Conservation (phyloP, 441 rosid species). For the Melastoma candidum region DNA sequence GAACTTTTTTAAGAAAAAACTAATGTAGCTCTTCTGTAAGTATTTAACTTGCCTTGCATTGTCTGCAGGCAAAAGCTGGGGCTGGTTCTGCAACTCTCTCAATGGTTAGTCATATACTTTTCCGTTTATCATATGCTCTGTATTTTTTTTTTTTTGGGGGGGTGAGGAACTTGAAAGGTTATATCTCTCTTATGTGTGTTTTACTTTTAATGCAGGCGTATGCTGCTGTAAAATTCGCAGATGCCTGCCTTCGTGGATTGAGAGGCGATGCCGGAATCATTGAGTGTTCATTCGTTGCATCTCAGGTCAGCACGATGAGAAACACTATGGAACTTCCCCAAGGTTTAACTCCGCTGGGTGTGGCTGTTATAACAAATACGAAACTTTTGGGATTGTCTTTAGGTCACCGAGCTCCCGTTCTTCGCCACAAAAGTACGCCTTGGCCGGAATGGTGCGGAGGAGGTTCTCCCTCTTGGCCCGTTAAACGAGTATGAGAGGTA, state of each 20-base stretch:
- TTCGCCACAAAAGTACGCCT: constrained; percentile 77
- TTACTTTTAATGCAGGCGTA: constrained; percentile 48
- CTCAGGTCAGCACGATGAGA: constrained; percentile 34
- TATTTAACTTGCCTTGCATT: neutral
- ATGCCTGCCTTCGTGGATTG: constrained; percentile 73
- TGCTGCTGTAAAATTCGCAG: constrained; percentile 94
- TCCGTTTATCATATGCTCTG: neutral
- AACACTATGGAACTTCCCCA: too few species aligned
- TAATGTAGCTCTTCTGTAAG: too few species aligned
- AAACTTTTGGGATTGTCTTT: neutral
- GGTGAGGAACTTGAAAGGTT: neutral
- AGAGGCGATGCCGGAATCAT: constrained; percentile 69
- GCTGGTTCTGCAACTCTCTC: constrained; percentile 94
- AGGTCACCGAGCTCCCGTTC: constrained; percentile 98
- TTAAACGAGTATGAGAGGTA: constrained; percentile 84
- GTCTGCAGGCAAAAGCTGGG: constrained; percentile 89
- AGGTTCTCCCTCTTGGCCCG: constrained; percentile 68
- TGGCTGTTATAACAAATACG: too few species aligned
- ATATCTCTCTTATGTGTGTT: neutral
- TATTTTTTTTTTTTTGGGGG: too few species aligned
- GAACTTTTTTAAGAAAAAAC: too few species aligned
- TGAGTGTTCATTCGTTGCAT: constrained; percentile 72
- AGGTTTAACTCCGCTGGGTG: too few species aligned
- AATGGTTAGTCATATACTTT: constrained; percentile 44
- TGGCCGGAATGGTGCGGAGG: constrained; percentile 66